Base-by-base conservation (phyloP, 768 basidiomycete genomes). In the Podaxis sp. region DNA sequence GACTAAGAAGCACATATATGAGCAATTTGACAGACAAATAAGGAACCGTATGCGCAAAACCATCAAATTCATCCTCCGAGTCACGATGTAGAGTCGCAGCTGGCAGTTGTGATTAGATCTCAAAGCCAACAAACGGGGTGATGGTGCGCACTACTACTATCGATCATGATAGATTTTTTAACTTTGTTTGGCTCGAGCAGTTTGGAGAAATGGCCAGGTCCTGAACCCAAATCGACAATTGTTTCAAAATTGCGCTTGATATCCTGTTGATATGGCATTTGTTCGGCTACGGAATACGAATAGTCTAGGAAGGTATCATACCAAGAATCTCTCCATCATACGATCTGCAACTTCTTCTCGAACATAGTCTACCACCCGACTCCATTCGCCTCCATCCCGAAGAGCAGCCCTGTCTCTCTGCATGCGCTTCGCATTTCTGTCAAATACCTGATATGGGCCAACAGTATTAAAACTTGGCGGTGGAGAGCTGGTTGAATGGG, bases 141-240 rank as follows among this genome's bases (percentile, higher is more conserved):
- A 18, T 13, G 46, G 27, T 32, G 61, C 81, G 65, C 74, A 98
- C 96, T 79, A 65, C 93, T 94, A 28, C 87, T 83, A 63, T 98
- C 97, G 44, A 97, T 71, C 90, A 98, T 90, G 28, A 89, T 77
- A 3, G 87, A 83, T 70, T 89, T 92, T 70, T 82, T 74, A 10
- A 87, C 83, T 65, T 84, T 87, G 56, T 85, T 79, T 11, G 73
- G 70, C 64, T 90, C 90, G 48, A 98, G 69, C 35, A 96, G 77
- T 69, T 89, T 93, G 5, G 94, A 84, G 66, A 99, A 89, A 74
- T 95, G 95, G 1, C 97, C 97, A 2, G 97, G 80, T 10, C 96
- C 95, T 28, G 93, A 87, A 1, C 93, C 93, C 27, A 98, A 75
- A 74, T 99, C 97, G 16, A 98, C 74, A 21, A 99, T 78, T 1